Conservation (phyloP, 176 grass and related monocot genomes). For the Tuctoria greenei region DNA sequence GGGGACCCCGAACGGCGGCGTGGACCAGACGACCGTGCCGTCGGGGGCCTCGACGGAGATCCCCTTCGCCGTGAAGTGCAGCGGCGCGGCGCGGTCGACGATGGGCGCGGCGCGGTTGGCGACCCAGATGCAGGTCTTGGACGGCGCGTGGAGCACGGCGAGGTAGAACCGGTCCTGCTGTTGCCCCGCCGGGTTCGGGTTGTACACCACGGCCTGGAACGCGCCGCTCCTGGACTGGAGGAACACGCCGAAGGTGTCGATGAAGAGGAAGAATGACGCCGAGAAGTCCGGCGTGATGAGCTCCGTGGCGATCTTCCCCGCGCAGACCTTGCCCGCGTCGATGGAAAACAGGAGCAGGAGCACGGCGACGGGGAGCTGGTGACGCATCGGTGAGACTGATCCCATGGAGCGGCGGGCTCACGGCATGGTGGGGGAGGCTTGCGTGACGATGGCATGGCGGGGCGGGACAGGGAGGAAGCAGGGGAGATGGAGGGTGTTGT, state of each 20-base stretch:
- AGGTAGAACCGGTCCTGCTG: constrained; percentile 53
- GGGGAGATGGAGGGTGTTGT: not conserved
- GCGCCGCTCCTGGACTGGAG: constrained; percentile 43
- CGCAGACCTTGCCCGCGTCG: not conserved
- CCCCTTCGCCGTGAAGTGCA: constrained; percentile 35
- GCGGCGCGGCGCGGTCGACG: constrained; percentile 34
- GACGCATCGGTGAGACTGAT: constrained; percentile 43
- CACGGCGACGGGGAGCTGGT: not conserved
- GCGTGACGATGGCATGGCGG: constrained; percentile 40
- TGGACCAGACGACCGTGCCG: constrained; percentile 56
- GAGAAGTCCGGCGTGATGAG: constrained; percentile 43
- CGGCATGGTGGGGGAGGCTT: constrained; percentile 21
- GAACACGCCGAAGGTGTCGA: constrained; percentile 50
- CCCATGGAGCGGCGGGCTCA: constrained; percentile 42
- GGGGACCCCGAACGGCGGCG: constrained; percentile 14
- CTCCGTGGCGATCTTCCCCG: constrained; percentile 36
- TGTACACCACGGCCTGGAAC: constrained; percentile 58
- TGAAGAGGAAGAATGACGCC: constrained; percentile 56
- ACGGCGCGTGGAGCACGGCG: constrained; percentile 50
- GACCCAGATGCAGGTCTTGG: constrained; percentile 55
- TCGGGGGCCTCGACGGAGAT: constrained; percentile 44
- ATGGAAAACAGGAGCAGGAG: constrained; percentile 8
- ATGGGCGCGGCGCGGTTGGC: constrained; percentile 62
- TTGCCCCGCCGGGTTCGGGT: constrained; percentile 40
- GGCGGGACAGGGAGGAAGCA: not conserved